Evolutionary conservation across 352 stramenopile genomes (phyloP).

Genomic region (Phytophthora palmivora): DNA sequence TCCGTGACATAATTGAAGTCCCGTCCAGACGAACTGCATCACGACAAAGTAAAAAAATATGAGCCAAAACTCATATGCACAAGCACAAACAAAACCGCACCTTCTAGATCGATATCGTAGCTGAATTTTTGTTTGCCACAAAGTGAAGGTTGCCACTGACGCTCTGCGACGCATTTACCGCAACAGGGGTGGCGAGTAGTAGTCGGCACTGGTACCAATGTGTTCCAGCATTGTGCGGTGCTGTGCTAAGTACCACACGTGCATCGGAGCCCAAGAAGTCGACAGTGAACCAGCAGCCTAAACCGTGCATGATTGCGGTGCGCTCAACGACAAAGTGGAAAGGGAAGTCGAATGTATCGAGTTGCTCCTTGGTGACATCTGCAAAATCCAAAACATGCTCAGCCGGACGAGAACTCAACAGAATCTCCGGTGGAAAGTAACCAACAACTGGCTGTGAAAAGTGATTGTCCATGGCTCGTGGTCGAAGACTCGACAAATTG

Average conservation of each 20-base stretch:
- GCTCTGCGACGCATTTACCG: constrained; percentile 90
- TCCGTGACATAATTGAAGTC: constrained; percentile 83
- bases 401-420: constrained; percentile 63
- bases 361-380: constrained; percentile 71
- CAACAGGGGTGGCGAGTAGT: constrained; percentile 90
- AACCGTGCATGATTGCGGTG: constrained; percentile 95
- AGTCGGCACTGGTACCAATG: constrained; percentile 96
- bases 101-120: constrained; percentile 94
- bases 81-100: constrained; percentile 25
- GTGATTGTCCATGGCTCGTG: constrained; percentile 97
- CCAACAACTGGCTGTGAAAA: constrained; percentile 96
- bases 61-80: neutral
- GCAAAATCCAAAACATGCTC: constrained; percentile 90
- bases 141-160: constrained; percentile 93
- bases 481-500: constrained; percentile 93
- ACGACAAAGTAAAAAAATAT: constrained; percentile 11
- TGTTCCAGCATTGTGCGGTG: constrained; percentile 70
- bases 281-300: constrained; percentile 99
- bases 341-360: constrained; percentile 92
- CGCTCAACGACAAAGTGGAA: constrained; percentile 90
- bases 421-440: constrained; percentile 88
- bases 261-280: constrained; percentile 94
- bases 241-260: constrained; percentile 88
- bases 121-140: constrained; percentile 95
- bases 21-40: constrained; percentile 87